Conservation (phyloP, 2,329 filamentous ascomycete species). For the Fusarium xylarioides region DNA sequence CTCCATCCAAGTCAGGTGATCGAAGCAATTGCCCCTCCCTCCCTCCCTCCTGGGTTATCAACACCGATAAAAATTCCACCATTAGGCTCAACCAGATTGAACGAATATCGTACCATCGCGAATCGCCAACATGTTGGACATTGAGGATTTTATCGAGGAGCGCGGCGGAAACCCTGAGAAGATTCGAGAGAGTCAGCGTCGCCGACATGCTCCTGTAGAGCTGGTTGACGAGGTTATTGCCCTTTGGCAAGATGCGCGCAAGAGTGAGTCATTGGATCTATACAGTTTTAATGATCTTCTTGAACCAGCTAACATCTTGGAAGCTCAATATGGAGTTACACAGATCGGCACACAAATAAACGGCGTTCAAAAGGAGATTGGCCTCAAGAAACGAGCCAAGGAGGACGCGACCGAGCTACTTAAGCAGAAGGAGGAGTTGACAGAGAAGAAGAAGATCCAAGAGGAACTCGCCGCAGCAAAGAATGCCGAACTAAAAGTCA, state of each 20-base stretch:
- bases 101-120: slow-evolving; percentile 28
- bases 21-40: slow-evolving; percentile 37
- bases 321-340: slow-evolving; percentile 76
- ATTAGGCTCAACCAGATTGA: slow-evolving; percentile 19
- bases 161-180: slow-evolving; percentile 90
- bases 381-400: slow-evolving; percentile 92
- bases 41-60: slow-evolving; percentile 41
- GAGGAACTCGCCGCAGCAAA: slow-evolving; percentile 80
- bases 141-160: slow-evolving; percentile 82
- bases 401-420: slow-evolving; percentile 85
- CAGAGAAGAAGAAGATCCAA: slow-evolving; percentile 83
- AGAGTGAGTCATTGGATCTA: slow-evolving; percentile 55
- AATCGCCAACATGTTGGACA: slow-evolving; percentile 71
- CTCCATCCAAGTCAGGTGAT: slow-evolving; percentile 41
- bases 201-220: slow-evolving; percentile 81
- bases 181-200: slow-evolving; percentile 90
- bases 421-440: slow-evolving; percentile 77
- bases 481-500: slow-evolving; percentile 75
- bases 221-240: slow-evolving; percentile 90
- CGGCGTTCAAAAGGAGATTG: slow-evolving; percentile 88
- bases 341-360: slow-evolving; percentile 89
- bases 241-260: slow-evolving; percentile 85
- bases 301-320: slow-evolving; percentile 13
- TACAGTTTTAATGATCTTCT: background rate
- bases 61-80: slow-evolving; percentile 38